A percentile compares a stretch with the other conserved stretches of the same genome.
Conservation (phyloP, 257 asterid species). For the Plantago major region DNA sequence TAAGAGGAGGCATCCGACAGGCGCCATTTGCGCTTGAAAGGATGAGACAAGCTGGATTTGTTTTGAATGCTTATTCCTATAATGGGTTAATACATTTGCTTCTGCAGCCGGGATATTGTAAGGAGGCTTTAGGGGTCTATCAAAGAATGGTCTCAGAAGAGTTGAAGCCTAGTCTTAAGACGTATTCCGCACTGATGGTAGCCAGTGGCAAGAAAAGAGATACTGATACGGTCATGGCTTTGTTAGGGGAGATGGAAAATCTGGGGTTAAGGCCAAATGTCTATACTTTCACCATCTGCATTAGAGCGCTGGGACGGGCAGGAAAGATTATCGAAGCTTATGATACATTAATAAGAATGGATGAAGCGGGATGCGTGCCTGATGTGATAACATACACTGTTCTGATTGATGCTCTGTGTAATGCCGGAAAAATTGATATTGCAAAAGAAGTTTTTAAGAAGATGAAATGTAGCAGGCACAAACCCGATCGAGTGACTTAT, state of each 20-base stretch:
- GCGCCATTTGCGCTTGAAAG: conserved; percentile 69
- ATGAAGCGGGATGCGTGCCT: conserved; percentile 77
- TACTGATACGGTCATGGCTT: conserved; percentile 63
- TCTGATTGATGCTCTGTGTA: conserved; percentile 88
- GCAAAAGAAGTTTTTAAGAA: conserved; percentile 72
- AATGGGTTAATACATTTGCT: conserved; percentile 91
- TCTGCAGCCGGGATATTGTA: conserved; percentile 69
- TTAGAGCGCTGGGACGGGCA: conserved; percentile 87
- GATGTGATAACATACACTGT: conserved; percentile 94
- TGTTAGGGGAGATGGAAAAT: conserved; percentile 75
- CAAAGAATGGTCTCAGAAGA: conserved; percentile 75
- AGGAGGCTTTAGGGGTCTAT: conserved; percentile 62
- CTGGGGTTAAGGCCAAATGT: conserved; percentile 87
- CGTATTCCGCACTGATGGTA: conserved; percentile 94
- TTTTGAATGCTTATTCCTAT: conserved; percentile 83
- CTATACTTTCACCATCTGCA: conserved; percentile 87
- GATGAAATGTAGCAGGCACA: conserved; percentile 73
- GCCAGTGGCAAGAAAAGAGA: conserved; percentile 84
- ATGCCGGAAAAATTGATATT: conserved; percentile 68
- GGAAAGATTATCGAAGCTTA: conserved; percentile 76
- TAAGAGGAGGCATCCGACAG: conserved; percentile 73
- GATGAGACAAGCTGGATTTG: conserved; percentile 63
- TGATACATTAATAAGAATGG: conserved; percentile 72
- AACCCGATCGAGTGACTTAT: conserved; percentile 90
- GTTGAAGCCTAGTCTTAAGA: conserved; percentile 85